Evolutionary conservation across 116 monocot genomes (phyloP), one percentile per base, ranked within the genome.

Genomic region (Posidonia oceanica): DNA sequence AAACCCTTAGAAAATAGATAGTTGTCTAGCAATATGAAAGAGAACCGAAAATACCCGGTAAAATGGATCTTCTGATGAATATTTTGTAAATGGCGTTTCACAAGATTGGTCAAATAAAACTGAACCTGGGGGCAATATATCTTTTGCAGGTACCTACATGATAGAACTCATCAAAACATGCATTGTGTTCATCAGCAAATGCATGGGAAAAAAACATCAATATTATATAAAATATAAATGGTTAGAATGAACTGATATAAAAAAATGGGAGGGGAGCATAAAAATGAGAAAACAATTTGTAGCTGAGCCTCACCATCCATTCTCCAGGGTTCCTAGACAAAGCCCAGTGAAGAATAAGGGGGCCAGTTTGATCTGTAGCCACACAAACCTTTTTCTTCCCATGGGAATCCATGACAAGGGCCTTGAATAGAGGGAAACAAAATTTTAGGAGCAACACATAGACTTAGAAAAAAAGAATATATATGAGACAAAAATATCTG

Each of bases 341-440:
- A 39, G 74, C 87, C 97, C 97, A 98, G 74, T 98, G 97, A 83
- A 98, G 90, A 74, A 85, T 69, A 77, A 89, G 79, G 53, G 87
- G 84, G n/a, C 68, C 80, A 63, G 75, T 56, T 8, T 58, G 66
- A 81, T 89, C 82, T 54, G 93, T 87, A 66, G 81, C 89, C 70
- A 98, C n/a, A 84, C 75, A 75, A 84, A 89, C 82, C 76, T 81
- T 93, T 63, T 58, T 85, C 68, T 87, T 90, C 75, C 79, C 83
- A 68, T 36, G n/a, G 67, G 75, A 37, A 63, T 81, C 69, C 67
- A 72, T 77, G 61, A 90, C 80, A 65, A 90, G 75, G 48, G 79
- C 87, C 95, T 95, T 79, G 21, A 81, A 63, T 39, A 44, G 38
- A 36, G 52, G 41, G 83, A 82, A n/a, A 40, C 5, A 40, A 72